A percentile compares a stretch with the other conserved stretches of the same genome.
Conservation (phyloP, 2,329 filamentous ascomycete species). For the Xenosphaeropsis pyriputrescens region DNA sequence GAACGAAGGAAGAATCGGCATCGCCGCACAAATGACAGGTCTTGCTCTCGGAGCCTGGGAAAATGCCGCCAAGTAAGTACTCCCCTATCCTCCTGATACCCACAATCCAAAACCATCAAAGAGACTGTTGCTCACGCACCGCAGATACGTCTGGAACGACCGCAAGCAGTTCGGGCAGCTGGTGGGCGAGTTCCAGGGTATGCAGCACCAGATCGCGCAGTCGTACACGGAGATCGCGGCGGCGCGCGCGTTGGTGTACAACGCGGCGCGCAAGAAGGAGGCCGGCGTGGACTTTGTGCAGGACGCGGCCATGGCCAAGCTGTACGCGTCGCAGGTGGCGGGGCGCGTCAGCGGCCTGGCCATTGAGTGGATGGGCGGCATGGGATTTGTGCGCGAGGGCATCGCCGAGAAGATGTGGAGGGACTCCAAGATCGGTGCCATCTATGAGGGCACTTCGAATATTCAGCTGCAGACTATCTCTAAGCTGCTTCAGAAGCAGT, state of each 20-base stretch:
- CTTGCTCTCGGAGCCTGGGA: conserved; percentile 89
- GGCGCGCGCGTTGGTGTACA: conserved; percentile 85
- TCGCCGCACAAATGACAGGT: conserved; percentile 97
- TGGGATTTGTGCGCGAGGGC: conserved; percentile 95
- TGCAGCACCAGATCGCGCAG: conserved; percentile 98
- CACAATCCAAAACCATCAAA: no score
- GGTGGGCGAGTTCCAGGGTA: conserved; percentile 94
- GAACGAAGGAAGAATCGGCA: conserved; percentile 95
- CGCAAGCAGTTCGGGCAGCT: conserved; percentile 90
- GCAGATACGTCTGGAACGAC: conserved; percentile 90
- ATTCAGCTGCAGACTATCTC: conserved; percentile 61
- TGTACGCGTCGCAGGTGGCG: conserved; percentile 87
- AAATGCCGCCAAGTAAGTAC: conserved; percentile 63
- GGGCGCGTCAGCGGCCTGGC: conserved; percentile 72
- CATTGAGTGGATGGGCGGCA: conserved; percentile 98
- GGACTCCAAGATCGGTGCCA: conserved; percentile 96
- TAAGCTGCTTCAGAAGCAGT: conserved; percentile 54
- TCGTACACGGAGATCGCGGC: conserved; percentile 88
- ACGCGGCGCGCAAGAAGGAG: conserved; percentile 95
- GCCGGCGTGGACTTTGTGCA: conserved; percentile 87
- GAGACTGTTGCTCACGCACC: not conserved
- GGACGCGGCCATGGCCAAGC: conserved; percentile 96
- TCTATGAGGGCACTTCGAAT: conserved; percentile 85
- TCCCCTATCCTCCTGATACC: not conserved
- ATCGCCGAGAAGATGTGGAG: conserved; percentile 96